Evolutionary conservation across 83 land plant species (phyloP).

Genomic region (Diphasiastrum complanatum): DNA sequence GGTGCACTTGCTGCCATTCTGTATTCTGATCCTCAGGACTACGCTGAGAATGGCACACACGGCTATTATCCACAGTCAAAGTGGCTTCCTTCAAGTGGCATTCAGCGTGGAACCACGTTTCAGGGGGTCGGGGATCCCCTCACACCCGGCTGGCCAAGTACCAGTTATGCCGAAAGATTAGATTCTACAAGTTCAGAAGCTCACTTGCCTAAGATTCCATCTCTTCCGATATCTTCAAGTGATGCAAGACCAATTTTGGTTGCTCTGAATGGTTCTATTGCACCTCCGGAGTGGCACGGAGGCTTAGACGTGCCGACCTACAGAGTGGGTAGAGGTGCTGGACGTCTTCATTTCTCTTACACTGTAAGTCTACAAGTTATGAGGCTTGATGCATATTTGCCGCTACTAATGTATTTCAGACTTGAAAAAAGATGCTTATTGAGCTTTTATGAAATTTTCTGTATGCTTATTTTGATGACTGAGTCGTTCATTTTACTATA

Average conservation of each 20-base stretch:
- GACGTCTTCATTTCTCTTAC: conserved; percentile 14
- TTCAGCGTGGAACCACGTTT: conserved; percentile 23
- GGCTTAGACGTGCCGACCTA: conserved; percentile 20
- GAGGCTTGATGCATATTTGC: neutral
- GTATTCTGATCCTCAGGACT: conserved; percentile 27
- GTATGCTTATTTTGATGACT: no score
- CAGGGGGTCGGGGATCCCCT: conserved; percentile 26
- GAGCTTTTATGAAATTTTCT: no score
- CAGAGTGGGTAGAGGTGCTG: conserved; percentile 26
- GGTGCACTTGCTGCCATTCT: conserved; percentile 28
- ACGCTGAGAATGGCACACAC: conserved; percentile 17
- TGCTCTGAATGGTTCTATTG: conserved; percentile 17
- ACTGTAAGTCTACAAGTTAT: conserved; percentile 4
- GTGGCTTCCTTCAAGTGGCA: conserved; percentile 31
- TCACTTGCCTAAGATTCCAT: conserved; percentile 22
- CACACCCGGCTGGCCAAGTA: conserved; percentile 33
- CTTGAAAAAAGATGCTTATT: neutral
- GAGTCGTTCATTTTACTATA: no score
- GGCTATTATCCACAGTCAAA: conserved; percentile 22
- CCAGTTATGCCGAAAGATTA: conserved; percentile 20
- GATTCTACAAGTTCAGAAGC: conserved; percentile 7
- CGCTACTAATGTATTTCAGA: neutral
- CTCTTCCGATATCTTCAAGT: conserved; percentile 29
- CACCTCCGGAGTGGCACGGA: conserved; percentile 27
- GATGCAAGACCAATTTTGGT: conserved; percentile 26